These are phyloP conservation scores for Solanum peruvianum DNA, from an alignment of 257 asterid genomes.

Conservation along the genomic window DNA sequence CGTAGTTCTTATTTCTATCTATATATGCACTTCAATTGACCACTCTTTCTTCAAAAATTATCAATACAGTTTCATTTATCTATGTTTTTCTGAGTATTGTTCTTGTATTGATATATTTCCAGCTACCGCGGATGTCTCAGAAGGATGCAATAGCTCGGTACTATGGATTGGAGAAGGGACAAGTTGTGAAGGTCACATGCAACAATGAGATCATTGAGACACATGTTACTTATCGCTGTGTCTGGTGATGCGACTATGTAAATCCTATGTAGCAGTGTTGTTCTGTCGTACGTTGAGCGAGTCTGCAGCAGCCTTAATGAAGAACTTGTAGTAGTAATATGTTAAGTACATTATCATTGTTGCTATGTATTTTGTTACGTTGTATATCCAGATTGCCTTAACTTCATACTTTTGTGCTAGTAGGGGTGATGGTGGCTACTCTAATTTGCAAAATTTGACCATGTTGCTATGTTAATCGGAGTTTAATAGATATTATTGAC, in stretches of 20 bases:
- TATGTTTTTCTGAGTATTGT: neutral
- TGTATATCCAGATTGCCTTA: neutral
- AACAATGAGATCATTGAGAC: slow-evolving; percentile 59
- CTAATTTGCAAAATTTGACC: neutral
- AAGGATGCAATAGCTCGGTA: slow-evolving; percentile 80
- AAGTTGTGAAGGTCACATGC: slow-evolving; percentile 67
- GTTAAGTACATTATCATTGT: neutral
- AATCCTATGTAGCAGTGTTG: neutral
- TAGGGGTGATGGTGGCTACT: neutral
- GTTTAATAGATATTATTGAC: neutral
- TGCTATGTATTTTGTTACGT: neutral
- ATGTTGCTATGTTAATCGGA: neutral
- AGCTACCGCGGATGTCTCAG: slow-evolving; percentile 77
- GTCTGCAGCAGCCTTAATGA: neutral
- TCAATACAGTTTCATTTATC: neutral
- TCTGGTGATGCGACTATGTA: neutral
- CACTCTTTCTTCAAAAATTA: neutral
- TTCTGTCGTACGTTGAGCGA: neutral
- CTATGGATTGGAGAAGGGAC: slow-evolving; percentile 75
- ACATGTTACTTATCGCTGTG: slow-evolving; percentile 63
- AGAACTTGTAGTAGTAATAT: neutral
- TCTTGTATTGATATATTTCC: slow-evolving; percentile 5
- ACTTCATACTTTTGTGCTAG: neutral
- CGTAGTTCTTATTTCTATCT: neutral
- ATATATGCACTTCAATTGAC: neutral